Evolutionary conservation across 2,329 filamentous ascomycete genomes (phyloP).

Genomic region (Trichoderma brevicompactum): DNA sequence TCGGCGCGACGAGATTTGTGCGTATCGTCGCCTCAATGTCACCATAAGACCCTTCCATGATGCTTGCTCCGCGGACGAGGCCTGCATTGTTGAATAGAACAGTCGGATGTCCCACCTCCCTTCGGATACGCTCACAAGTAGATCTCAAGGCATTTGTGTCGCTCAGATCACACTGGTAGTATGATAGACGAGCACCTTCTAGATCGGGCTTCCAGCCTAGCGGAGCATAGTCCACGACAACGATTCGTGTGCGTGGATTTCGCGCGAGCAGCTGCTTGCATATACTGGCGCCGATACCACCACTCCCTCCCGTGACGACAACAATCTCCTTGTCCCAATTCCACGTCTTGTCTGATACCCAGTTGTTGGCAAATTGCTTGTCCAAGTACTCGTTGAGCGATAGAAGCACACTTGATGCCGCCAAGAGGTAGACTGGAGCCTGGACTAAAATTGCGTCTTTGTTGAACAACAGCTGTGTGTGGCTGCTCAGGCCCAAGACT

Average conservation of each 20-base stretch:
- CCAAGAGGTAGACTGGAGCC: conserved; percentile 24
- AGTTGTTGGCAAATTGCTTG: conserved; percentile 36
- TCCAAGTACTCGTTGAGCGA: conserved; percentile 35
- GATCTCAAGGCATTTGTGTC: conserved; percentile 38
- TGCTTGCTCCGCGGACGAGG: conserved; percentile 36
- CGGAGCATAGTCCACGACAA: conserved; percentile 43
- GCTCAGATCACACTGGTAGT: conserved; percentile 45
- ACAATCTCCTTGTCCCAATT: conserved; percentile 47
- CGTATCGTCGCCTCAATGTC: conserved; percentile 40
- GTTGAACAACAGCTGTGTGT: conserved; percentile 11
- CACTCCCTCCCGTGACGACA: conserved; percentile 46
- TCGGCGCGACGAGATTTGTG: conserved; percentile 63
- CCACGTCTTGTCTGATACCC: conserved; percentile 34
- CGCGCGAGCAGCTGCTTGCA: conserved; percentile 36
- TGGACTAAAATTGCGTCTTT: neutral
- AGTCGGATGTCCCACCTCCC: conserved; percentile 45
- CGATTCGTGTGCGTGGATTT: conserved; percentile 38
- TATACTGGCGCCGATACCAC: conserved; percentile 46
- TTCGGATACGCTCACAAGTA: conserved; percentile 39
- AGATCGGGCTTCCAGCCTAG: conserved; percentile 36
- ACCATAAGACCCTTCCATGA: conserved; percentile 39
- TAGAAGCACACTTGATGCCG: conserved; percentile 30
- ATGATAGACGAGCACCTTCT: conserved; percentile 33
- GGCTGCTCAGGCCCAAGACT: conserved; percentile 21
- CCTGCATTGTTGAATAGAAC: conserved; percentile 46